A percentile compares a stretch with the other conserved stretches of the same genome.
phyloP scores from a whole-genome alignment of 495 filamentous ascomycete genomes.

The Lophium mytilinum region DNA sequence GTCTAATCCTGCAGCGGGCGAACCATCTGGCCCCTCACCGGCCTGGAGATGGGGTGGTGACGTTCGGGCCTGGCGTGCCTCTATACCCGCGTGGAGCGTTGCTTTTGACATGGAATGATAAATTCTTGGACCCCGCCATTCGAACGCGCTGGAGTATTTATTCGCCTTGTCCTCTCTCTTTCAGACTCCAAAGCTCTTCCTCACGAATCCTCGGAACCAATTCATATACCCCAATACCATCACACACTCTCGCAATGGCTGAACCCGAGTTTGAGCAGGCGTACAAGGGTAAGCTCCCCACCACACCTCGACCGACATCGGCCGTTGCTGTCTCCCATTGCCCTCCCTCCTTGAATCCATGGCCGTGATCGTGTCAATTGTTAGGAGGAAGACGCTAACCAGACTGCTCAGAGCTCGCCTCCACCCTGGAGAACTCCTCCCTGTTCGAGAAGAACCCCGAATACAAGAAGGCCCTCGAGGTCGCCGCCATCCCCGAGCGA shows the following conservation, averaged over 20 bases:
- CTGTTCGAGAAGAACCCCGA: conserved; percentile 92
- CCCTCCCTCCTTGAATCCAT: not conserved
- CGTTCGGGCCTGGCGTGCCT: not conserved
- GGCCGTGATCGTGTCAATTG: not conserved
- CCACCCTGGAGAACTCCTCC: conserved; percentile 84
- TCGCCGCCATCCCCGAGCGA: conserved; percentile 89
- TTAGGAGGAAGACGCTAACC: not conserved
- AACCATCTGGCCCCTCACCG: not conserved
- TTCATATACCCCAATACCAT: conserved; percentile 1
- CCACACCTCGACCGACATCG: not conserved
- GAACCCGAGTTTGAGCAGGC: conserved; percentile 99
- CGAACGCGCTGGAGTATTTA: not conserved
- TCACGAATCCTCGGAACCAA: not conserved
- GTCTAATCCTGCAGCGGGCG: not conserved
- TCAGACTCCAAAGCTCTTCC: not conserved
- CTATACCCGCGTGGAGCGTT: conserved; percentile 1
- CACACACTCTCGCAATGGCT: conserved; percentile 9
- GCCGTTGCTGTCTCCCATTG: not conserved
- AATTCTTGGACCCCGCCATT: not conserved
- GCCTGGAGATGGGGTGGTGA: not conserved
- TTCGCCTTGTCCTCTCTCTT: not conserved
- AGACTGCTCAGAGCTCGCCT: conserved; percentile 65
- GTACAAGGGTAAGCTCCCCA: conserved; percentile 66
- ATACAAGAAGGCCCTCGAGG: conserved; percentile 79
- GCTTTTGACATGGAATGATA: not conserved